Evolutionary conservation across 2,329 filamentous ascomycete genomes (phyloP).

Genomic region (Helotiales sp.): DNA sequence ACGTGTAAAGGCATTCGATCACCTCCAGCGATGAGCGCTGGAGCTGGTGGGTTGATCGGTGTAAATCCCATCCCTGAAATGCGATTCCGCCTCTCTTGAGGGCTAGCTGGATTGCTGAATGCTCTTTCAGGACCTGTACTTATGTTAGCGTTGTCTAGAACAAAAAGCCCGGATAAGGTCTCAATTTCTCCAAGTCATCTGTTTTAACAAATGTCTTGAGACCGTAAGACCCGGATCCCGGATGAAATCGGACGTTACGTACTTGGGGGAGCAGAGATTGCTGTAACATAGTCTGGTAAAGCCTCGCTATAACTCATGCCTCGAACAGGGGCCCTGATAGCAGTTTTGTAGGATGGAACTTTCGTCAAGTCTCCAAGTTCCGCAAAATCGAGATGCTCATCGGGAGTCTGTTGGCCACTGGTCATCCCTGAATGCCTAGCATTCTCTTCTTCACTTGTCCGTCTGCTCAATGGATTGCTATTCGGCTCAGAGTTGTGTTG

Average conservation of each 20-base stretch:
- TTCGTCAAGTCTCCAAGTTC: conserved; percentile 71
- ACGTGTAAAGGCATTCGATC: conserved; percentile 39
- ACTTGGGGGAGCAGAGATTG: conserved; percentile 55
- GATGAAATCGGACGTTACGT: neutral
- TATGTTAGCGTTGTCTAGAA: neutral
- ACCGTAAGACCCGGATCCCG: neutral
- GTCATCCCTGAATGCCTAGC: conserved; percentile 43
- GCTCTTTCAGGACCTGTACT: conserved; percentile 28
- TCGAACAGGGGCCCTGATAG: conserved; percentile 67
- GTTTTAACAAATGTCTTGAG: too few species aligned
- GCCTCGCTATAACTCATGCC: conserved; percentile 54
- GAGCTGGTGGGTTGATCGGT: conserved; percentile 35
- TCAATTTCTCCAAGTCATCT: neutral
- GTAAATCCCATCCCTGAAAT: conserved; percentile 38
- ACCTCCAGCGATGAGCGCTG: conserved; percentile 25
- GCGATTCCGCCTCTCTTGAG: conserved; percentile 27
- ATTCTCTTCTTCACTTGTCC: conserved; percentile 53
- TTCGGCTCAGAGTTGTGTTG: conserved; percentile 28
- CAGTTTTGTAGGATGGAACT: conserved; percentile 79
- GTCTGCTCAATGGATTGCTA: conserved; percentile 49
- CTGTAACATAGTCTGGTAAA: conserved; percentile 71
- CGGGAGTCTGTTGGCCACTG: conserved; percentile 58
- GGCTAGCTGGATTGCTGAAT: conserved; percentile 26
- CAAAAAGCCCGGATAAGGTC: neutral
- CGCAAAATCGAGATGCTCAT: conserved; percentile 58